Evolutionary conservation across 202 grass and related monocot species (phyloP), one percentile per base, ranked within the genome.

Genomic region (Schoenoplectus triqueter): DNA sequence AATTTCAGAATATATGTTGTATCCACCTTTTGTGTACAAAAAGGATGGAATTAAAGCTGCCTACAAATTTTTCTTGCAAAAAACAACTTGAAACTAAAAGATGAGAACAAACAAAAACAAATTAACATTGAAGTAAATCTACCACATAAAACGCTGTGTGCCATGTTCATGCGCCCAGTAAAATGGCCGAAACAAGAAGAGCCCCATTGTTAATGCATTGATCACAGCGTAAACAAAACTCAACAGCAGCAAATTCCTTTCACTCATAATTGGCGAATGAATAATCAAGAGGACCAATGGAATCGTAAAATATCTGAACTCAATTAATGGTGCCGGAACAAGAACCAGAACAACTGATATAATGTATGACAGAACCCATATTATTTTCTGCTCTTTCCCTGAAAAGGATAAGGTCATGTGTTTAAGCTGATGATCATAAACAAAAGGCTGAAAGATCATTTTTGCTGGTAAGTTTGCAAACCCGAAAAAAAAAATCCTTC

Each of bases 271-370:
- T 64, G 86, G 87, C 5, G 89, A 98, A 90, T 95, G 91, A 84
- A 98, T 89, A 75, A 92, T 73, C 57, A 93, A 65, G 57, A 95
- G 86, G 52, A 93, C 59, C 17, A 98, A 92, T 21, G 95, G 95
- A 86, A 98, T 93, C 13, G 95, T 98, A 21, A 93, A 95, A 84
- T 95, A 98, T 95, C 95, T 93, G 82, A 98, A 98, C 87, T 98
- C 95, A 44, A 98, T 75, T 61, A 98, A 80, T 0, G 95, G 95
- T 2, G 91, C 92, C 78, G 95, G 95, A 21, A 98, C 69, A 5
- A 98, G 87, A 64, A 92, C 95, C 3, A 98, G 84, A 6, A 78
- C 85, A 69, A 91, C 87, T 44, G 92, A 87, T 5, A 95, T 21
- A 82, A 87, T 80, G 92, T 89, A 98, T 44, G 91, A 95, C 67